Evolutionary conservation across 169 alveolate species (phyloP).

Genomic region (Plasmodium vivax): DNA sequence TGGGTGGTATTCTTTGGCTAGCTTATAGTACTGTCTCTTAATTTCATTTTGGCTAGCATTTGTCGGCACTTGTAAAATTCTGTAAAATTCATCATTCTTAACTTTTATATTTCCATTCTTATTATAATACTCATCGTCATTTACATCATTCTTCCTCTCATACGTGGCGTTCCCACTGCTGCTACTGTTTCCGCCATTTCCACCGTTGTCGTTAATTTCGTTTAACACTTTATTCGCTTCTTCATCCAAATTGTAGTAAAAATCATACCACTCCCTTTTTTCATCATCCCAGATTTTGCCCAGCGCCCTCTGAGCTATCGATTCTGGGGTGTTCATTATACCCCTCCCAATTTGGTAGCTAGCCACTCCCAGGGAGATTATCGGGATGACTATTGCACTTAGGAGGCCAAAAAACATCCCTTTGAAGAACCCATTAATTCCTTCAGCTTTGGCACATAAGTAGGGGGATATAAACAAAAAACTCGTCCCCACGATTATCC

Average conservation of each 20-base stretch:
- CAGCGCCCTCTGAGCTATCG: slow-evolving; percentile 86
- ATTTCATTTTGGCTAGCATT: slow-evolving; percentile 86
- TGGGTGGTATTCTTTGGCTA: slow-evolving; percentile 94
- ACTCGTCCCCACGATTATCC: slow-evolving; percentile 91
- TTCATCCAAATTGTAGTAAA: slow-evolving; percentile 86
- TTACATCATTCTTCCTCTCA: slow-evolving; percentile 10
- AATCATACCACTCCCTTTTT: slow-evolving; percentile 86
- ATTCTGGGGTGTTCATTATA: slow-evolving; percentile 90
- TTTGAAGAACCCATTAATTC: slow-evolving; percentile 90
- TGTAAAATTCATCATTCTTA: slow-evolving; percentile 88
- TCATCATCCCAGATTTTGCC: slow-evolving; percentile 92
- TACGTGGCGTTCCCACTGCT: slow-evolving; percentile 13
- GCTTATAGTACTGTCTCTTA: slow-evolving; percentile 88
- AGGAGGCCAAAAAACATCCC: slow-evolving; percentile 92
- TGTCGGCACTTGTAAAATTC: slow-evolving; percentile 87
- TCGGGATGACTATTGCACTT: slow-evolving; percentile 91
- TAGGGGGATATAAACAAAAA: slow-evolving; percentile 90
- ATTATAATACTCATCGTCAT: slow-evolving; percentile 55
- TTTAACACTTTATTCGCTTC: slow-evolving; percentile 79
- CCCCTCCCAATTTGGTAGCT: slow-evolving; percentile 92
- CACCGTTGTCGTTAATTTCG: slow-evolving; percentile 65
- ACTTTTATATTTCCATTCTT: slow-evolving; percentile 76
- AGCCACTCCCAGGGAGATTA: slow-evolving; percentile 90
- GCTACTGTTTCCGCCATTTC: background rate
- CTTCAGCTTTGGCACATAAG: slow-evolving; percentile 90